Evolutionary conservation across 208 protist genomes (phyloP).

Genomic region (Angomonas ambiguus): DNA sequence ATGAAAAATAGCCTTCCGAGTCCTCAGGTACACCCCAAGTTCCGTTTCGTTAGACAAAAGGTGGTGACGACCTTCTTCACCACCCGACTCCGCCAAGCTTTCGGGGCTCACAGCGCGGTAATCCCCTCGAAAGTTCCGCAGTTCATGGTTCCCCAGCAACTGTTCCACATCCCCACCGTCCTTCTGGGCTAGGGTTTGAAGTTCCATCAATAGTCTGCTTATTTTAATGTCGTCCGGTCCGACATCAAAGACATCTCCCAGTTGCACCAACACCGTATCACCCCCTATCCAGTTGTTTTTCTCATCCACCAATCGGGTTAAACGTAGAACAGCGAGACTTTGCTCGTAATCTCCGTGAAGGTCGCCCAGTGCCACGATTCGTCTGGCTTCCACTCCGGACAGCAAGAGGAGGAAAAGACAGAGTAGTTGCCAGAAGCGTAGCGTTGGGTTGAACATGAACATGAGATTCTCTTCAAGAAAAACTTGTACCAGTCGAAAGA

Average conservation of each 20-base stretch:
- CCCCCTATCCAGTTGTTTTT: constrained; percentile 71
- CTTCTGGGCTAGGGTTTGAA: constrained; percentile 55
- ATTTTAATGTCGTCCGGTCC: constrained; percentile 81
- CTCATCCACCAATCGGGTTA: constrained; percentile 67
- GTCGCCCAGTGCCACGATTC: constrained; percentile 77
- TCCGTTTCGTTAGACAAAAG: constrained; percentile 67
- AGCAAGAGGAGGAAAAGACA: neutral
- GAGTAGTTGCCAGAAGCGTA: neutral
- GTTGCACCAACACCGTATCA: constrained; percentile 77
- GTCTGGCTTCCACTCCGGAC: constrained; percentile 25
- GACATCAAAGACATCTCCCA: constrained; percentile 91
- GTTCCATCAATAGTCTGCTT: constrained; percentile 70
- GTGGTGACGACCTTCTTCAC: constrained; percentile 38
- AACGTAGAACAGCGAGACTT: constrained; percentile 53
- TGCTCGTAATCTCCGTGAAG: constrained; percentile 88
- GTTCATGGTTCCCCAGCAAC: constrained; percentile 91
- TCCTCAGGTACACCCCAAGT: constrained; percentile 72
- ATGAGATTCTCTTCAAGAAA: neutral
- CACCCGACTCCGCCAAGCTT: constrained; percentile 53
- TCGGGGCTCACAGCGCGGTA: constrained; percentile 61
- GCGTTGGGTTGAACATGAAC: neutral
- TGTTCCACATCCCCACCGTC: constrained; percentile 77
- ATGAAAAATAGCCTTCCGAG: constrained; percentile 68
- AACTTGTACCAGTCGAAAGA: neutral
- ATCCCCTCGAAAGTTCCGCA: constrained; percentile 85